A percentile compares a stretch with the other conserved stretches of the same genome.
Evolutionary conservation across 106 monocot genomes (phyloP).

Genomic region (Acorus gramineus): DNA sequence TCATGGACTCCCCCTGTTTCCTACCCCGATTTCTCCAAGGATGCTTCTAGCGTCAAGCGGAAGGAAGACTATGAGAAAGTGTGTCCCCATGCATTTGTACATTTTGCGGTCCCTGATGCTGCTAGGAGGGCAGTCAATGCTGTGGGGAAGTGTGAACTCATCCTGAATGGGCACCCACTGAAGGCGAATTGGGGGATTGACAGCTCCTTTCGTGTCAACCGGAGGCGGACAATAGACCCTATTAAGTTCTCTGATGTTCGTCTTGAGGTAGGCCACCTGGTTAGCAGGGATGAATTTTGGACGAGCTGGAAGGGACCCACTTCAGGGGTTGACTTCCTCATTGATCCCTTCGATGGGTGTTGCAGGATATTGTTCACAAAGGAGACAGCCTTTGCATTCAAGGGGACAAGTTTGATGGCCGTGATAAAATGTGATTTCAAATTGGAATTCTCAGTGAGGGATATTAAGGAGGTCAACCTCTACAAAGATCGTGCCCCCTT

Average conservation of each 20-base stretch:
- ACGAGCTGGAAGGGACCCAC: constrained; percentile 42
- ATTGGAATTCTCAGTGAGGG: constrained; percentile 60
- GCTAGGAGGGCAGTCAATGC: constrained; percentile 40
- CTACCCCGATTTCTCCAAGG: constrained; percentile 43
- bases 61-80: constrained; percentile 25
- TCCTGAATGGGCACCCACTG: constrained; percentile 25
- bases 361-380: constrained; percentile 45
- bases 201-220: constrained; percentile 24
- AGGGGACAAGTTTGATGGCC: constrained; percentile 13
- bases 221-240: constrained; percentile 30
- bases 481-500: constrained; percentile 24
- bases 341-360: constrained; percentile 66
- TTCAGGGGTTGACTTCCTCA: constrained; percentile 40
- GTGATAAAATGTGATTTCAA: constrained; percentile 60
- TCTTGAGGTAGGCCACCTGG: constrained; percentile 49
- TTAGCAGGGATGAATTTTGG: constrained; percentile 30
- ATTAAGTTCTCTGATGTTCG: constrained; percentile 37
- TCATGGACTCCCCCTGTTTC: constrained; percentile 67
- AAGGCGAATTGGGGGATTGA: constrained; percentile 31
- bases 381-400: constrained; percentile 41
- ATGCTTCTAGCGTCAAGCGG: background rate
- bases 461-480: constrained; percentile 46
- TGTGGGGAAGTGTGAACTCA: constrained; percentile 33
- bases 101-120: constrained; percentile 53
- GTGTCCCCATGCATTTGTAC: constrained; percentile 80